A percentile compares a stretch with the other conserved stretches of the same genome.
These are phyloP conservation scores for Allium cepa DNA, from an alignment of 106 monocot genomes.

Conservation along the genomic window DNA sequence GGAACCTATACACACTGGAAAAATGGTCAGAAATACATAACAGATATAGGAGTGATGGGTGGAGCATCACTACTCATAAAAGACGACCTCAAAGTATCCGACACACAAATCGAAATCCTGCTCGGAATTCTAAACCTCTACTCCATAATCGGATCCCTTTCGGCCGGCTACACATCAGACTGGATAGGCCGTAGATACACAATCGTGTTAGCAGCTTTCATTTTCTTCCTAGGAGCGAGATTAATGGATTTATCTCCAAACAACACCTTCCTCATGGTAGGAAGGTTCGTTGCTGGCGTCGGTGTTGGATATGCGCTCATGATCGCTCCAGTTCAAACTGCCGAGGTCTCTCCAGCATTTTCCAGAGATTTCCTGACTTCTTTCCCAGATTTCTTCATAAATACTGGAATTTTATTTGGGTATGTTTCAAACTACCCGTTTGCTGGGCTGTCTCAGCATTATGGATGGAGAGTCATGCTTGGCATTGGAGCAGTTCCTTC, in stretches of 20 bases:
- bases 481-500: conserved; percentile 35
- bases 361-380: conserved; percentile 22
- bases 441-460: conserved; percentile 11
- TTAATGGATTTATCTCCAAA: conserved; percentile 3
- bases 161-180: conserved; percentile 14
- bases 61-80: conserved; percentile 17
- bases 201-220: conserved; percentile 8
- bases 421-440: conserved; percentile 35
- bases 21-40: too few species aligned
- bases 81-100: conserved; percentile 10
- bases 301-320: conserved; percentile 21
- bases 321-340: conserved; percentile 33
- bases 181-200: conserved; percentile 12
- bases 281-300: conserved; percentile 13
- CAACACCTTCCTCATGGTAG: conserved; percentile 14
- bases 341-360: conserved; percentile 1
- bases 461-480: conserved; percentile 30
- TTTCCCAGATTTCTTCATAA: conserved; percentile 26
- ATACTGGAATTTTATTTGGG: conserved; percentile 19
- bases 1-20: too few species aligned
- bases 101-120: conserved; percentile 16
- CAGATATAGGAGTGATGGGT: conserved; percentile 17
- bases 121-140: conserved; percentile 16
- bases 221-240: conserved; percentile 17
- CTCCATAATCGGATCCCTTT: conserved; percentile 14